Conservation (phyloP, 164 flowering plant genomes). For the Vitis riparia region DNA sequence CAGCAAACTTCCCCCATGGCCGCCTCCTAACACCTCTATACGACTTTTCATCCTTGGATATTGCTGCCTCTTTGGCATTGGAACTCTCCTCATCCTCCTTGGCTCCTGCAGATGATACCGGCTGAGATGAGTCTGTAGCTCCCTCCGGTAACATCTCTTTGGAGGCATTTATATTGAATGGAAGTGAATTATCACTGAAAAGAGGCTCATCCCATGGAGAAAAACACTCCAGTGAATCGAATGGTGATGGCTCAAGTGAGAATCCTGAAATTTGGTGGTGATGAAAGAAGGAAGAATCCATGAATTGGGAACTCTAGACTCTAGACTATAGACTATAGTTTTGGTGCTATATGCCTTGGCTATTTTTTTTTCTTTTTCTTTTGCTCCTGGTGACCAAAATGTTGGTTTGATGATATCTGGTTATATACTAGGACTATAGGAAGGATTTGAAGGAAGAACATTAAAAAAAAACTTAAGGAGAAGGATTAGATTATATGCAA, state of each 20-base stretch:
- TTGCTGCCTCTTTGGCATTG: background rate
- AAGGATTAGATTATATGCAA: background rate
- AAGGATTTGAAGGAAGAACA: background rate
- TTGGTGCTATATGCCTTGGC: no score
- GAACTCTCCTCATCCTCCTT: constrained; percentile 32
- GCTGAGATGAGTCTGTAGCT: constrained; percentile 11
- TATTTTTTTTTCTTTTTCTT: background rate
- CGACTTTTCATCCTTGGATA: constrained; percentile 14
- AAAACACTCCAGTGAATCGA: constrained; percentile 13
- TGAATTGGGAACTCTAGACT: background rate
- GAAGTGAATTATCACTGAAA: constrained; percentile 15
- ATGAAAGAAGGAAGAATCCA: constrained; percentile 18
- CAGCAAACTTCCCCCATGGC: constrained; percentile 70
- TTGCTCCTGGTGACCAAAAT: no score
- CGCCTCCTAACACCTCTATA: constrained; percentile 62
- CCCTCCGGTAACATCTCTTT: constrained; percentile 29
- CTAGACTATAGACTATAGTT: no score
- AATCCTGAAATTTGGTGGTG: constrained; percentile 3
- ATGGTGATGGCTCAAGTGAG: constrained; percentile 18
- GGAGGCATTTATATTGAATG: constrained; percentile 34
- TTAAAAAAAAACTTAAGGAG: constrained; percentile 2
- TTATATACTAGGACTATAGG: background rate
- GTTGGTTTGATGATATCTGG: background rate
- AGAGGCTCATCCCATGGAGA: constrained; percentile 21
- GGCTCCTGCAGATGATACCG: background rate